Evolutionary conservation across 2,329 filamentous ascomycete genomes (phyloP), one percentile per base, ranked within the genome.

Genomic region (Rhinocladiella mackenziei): DNA sequence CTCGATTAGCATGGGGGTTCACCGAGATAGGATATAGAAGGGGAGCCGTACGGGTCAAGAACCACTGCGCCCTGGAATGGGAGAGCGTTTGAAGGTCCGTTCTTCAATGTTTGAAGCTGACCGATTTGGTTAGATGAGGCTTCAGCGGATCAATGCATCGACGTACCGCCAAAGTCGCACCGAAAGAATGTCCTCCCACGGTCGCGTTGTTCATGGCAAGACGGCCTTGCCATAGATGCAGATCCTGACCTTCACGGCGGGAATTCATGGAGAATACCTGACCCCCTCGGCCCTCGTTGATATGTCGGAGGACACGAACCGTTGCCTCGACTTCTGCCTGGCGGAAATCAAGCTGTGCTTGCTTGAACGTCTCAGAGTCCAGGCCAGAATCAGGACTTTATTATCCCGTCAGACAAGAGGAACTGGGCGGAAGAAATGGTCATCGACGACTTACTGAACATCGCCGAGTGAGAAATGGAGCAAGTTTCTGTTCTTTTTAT

Each of bases 141-240:
- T 3, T 18, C 9, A 15, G 15, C 17, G 9, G 8, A 23, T 30
- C 20, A 15, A 31, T 17, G 13, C 20, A 15, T 9, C 6, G 22
- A 19, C 18, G 20, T 17, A 28, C 22, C 17, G 77, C 80, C 2
- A 77, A 72, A 0, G 81, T 84, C 2, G 80, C 81, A 36, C 81
- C 81, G 62, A 80, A 83, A 0, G 78, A 82, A 58, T 84, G 81
- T 0, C 81, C 81, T 3, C 68, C 75, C 6, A 84, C 68, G 33
- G 77, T 70, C 53, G 81, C 70, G 25, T 73, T 69, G 20, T 71
- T 63, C 33, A 74, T 66, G 58, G 81, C 72, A 5, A 85, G 69
- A 7, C 78, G 70, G 43, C 65, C 63, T 25, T 66, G 60, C 71
- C 80, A 84, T 11, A 64, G 62, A 2, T 65, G 55, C 1, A 81